Conservation (phyloP, 2,329 filamentous ascomycete genomes). For the Aureobasidium melanogenum region DNA sequence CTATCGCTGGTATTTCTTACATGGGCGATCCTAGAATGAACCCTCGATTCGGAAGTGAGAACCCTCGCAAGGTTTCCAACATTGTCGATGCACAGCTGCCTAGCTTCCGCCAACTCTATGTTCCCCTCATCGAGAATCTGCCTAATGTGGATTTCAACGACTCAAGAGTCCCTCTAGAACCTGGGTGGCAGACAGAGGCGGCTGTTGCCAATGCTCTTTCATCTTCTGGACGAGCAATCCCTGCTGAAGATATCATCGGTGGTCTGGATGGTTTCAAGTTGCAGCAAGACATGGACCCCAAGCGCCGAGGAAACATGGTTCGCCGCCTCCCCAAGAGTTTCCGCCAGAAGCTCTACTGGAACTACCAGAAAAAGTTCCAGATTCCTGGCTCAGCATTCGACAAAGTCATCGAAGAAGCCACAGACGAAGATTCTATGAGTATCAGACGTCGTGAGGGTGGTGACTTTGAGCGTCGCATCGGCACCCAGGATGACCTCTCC, state of each 20-base stretch:
- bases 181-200: slow-evolving; percentile 29
- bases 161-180: slow-evolving; percentile 42
- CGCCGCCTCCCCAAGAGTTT: slow-evolving; percentile 80
- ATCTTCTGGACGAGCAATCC: slow-evolving; percentile 33
- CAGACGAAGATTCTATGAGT: slow-evolving; percentile 56
- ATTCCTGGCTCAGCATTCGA: slow-evolving; percentile 80
- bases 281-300: slow-evolving; percentile 84
- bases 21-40: slow-evolving; percentile 94
- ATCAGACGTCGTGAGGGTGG: slow-evolving; percentile 70
- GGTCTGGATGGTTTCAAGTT: slow-evolving; percentile 59
- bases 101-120: slow-evolving; percentile 86
- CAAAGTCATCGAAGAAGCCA: slow-evolving; percentile 69
- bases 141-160: slow-evolving; percentile 79
- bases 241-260: slow-evolving; percentile 38
- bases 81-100: slow-evolving; percentile 87
- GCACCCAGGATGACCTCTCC: slow-evolving; percentile 60
- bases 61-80: slow-evolving; percentile 85
- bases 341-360: slow-evolving; percentile 82
- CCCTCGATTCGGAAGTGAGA: slow-evolving; percentile 63
- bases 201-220: slow-evolving; percentile 20
- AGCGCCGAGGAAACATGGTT: slow-evolving; percentile 92
- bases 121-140: slow-evolving; percentile 77
- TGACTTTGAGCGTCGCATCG: slow-evolving; percentile 79
- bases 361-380: slow-evolving; percentile 82
- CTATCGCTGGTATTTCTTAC: slow-evolving; percentile 88